A percentile compares a stretch with the other conserved stretches of the same genome.
phyloP scores from a whole-genome alignment of 192 early-diverging fungal genomes.

The Thamnidium elegans region DNA sequence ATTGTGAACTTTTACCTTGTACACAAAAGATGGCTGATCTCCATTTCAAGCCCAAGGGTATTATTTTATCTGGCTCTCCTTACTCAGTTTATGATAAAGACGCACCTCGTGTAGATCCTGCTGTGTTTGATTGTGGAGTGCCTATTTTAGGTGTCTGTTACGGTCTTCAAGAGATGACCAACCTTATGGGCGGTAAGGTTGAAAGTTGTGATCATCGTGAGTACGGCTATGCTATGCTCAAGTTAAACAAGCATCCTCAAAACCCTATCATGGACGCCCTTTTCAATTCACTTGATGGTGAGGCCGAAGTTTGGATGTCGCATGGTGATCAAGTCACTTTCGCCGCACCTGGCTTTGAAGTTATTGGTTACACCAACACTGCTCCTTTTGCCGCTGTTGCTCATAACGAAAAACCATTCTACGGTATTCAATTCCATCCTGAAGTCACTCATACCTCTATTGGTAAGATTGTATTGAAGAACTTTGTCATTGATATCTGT shows the following conservation, averaged over 20 bases:
- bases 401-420: conserved; percentile 76
- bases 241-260: conserved; percentile 58
- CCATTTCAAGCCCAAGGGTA: conserved; percentile 93
- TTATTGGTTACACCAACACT: conserved; percentile 83
- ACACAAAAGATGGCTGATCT: conserved; percentile 94
- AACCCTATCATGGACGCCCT: conserved; percentile 61
- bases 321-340: conserved; percentile 93
- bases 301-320: conserved; percentile 91
- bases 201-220: conserved; percentile 86
- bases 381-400: conserved; percentile 91
- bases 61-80: conserved; percentile 95
- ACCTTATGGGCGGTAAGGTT: conserved; percentile 86
- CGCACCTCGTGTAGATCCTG: conserved; percentile 93
- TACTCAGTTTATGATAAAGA: conserved; percentile 96
- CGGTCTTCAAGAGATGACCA: conserved; percentile 95
- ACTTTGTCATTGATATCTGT: conserved; percentile 95
- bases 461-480: conserved; percentile 79
- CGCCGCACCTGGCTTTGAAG: conserved; percentile 76
- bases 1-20: conserved; percentile 98
- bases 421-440: conserved; percentile 98
- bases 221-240: conserved; percentile 88
- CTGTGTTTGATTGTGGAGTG: conserved; percentile 81
- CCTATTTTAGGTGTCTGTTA: conserved; percentile 98
- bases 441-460: conserved; percentile 96
- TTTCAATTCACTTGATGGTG: conserved; percentile 65